Evolutionary conservation across 805 yeast species (phyloP), one percentile per base, ranked within the genome.

Genomic region (Cyberlindnera sargentensis): DNA sequence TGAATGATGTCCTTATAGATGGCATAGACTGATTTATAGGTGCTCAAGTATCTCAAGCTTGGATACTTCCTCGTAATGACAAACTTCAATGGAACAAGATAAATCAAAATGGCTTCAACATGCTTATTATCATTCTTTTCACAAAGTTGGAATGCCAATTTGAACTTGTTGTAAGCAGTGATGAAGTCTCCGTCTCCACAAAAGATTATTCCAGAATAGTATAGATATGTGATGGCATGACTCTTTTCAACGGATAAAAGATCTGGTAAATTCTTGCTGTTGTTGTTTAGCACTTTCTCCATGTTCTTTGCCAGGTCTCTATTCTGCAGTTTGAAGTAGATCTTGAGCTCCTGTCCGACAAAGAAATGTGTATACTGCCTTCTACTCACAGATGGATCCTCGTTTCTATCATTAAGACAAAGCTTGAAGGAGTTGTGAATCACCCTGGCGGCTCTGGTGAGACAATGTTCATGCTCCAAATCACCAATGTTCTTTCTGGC

Each of bases 341-440:
- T 70, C 52, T 76, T 77, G 60, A 87, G 78, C 45, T 88, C 73
- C 42, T 80, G 73, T 34, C 82, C 80, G 20, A 84, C 75, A 58
- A 87, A 82, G 61, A 75, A 80, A 62, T 82, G 85, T 20, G 84
- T 80, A 40, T 82, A 84, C 49, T 64, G 62, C 53, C 81, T 72
- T 56, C 84, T 83, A 47, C 82, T 76, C 10, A 54, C 53, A 0
- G 38, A 40, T 23, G 61, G 39, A 27, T 73, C 74, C n/a, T 76
- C 73, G 47, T 78, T 79, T 45, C 90, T 73, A 61, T 89, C 96
- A 49, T 84, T 85, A 36, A 89, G 67, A 48, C 95, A 85, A 4
- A 84, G 58, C 45, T 83, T 85, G 64, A 87, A 84, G 6, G 90
- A 75, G 47, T 78, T 72, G 60, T 87, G 88, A 43, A 88, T 70